Evolutionary conservation across 306 rosid genomes (phyloP).

Genomic region (Biancaea sappan): DNA sequence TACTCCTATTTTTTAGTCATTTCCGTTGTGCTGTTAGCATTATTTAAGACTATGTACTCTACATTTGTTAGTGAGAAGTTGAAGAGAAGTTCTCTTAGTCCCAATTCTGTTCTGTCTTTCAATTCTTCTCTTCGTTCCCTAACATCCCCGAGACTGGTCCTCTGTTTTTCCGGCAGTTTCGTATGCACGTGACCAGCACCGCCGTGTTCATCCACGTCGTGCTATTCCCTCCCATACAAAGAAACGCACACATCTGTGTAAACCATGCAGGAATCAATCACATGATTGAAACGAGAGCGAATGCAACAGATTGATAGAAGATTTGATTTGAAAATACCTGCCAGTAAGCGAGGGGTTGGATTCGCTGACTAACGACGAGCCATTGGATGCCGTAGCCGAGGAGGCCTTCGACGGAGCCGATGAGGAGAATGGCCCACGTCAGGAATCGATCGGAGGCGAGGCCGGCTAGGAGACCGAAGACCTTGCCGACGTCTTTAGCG

Average conservation of each 20-base stretch:
- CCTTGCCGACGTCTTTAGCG: constrained; percentile 71
- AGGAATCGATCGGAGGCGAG: constrained; percentile 57
- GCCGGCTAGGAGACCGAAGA: constrained; percentile 67
- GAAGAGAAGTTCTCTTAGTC: no score
- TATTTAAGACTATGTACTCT: no score
- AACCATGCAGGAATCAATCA: not conserved
- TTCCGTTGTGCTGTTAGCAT: no score
- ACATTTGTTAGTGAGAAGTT: no score
- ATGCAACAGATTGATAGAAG: no score
- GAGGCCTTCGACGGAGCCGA: constrained; percentile 66
- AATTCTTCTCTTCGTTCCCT: no score
- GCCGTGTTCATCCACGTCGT: constrained; percentile 99
- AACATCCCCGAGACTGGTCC: constrained; percentile 77
- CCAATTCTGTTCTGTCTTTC: no score
- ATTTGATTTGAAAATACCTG: no score
- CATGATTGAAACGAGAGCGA: no score
- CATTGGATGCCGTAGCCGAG: constrained; percentile 66
- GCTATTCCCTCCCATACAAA: constrained; percentile 96
- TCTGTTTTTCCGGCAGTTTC: constrained; percentile 61
- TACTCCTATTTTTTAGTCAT: no score
- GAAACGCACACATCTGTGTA: constrained; percentile 71
- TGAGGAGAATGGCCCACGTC: constrained; percentile 61
- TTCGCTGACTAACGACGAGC: constrained; percentile 74
- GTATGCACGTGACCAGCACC: constrained; percentile 59
- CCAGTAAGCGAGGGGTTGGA: constrained; percentile 79